Base-by-base conservation (phyloP, 208 protist genomes). In the Leishmania martiniquensis region DNA sequence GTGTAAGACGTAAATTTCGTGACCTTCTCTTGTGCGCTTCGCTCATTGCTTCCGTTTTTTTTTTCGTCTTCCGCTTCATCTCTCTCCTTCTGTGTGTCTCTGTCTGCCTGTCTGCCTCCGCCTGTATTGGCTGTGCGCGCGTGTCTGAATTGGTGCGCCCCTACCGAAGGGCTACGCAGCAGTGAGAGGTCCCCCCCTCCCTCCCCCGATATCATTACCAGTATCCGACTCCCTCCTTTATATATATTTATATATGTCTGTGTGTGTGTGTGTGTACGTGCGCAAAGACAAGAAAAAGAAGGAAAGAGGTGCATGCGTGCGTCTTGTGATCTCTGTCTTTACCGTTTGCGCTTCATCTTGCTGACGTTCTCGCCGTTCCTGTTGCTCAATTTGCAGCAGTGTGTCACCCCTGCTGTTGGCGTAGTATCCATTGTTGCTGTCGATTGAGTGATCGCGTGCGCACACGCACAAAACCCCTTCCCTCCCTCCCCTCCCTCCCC, bases 221-320 rank as follows among this genome's bases (percentile, higher is more conserved):
- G 63, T 44, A 68, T 39, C 39, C 39, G 17, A 51, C 67, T 52
- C 67, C 34, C 45, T 42, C 67, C 22, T 29, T 55, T 67, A 20
- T 67, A 44, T 67, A 34, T 67, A 15, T 67, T 29, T 29, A 54
- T 51, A 22, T 34, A 44, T 44, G 17, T 20, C 4, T 68, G 63
- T 45, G 63, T 68, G 63, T 68, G 63, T 25, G 60, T 59, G 54
- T n/a, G n/a, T n/a, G n/a, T n/a, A n/a, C n/a, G n/a, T n/a, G n/a
- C n/a, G n/a, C n/a, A n/a, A n/a, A n/a, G n/a, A n/a, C n/a, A n/a
- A n/a, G n/a, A n/a, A n/a, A n/a, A n/a, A 63, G 37, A 63, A 32
- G 29, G 5, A 63, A 63, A 29, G 9, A 32, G 37, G 63, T 47
- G 32, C 63, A 39, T 68, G 29, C 22, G 12, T 47, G 63, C 47